A percentile compares a stretch with the other conserved stretches of the same genome.
phyloP scores from a whole-genome alignment of 768 basidiomycete species.

The Hericium alpestre region DNA sequence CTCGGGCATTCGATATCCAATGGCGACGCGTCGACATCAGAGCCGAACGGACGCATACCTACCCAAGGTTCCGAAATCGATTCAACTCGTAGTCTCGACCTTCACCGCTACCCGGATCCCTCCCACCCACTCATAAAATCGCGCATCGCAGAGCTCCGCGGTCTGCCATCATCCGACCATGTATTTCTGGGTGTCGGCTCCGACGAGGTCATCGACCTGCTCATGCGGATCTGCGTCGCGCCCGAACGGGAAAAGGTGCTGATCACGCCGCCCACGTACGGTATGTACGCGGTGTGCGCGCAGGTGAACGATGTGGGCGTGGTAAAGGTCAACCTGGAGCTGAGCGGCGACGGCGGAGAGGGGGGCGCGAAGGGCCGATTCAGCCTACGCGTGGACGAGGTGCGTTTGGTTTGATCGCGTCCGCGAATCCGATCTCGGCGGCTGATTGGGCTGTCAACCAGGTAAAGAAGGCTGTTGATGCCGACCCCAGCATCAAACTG shows the following conservation, averaged over 20 bases:
- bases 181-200: slow-evolving; percentile 95
- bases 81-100: slow-evolving; percentile 34
- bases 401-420: slow-evolving; percentile 23
- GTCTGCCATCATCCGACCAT: slow-evolving; percentile 44
- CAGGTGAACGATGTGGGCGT: slow-evolving; percentile 89
- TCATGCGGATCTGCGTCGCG: slow-evolving; percentile 80
- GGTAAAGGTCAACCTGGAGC: slow-evolving; percentile 63
- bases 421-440: not conserved
- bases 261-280: slow-evolving; percentile 91
- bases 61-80: slow-evolving; percentile 18
- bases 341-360: slow-evolving; percentile 51
- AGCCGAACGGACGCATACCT: slow-evolving; percentile 15
- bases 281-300: slow-evolving; percentile 93
- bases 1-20: slow-evolving; percentile 67
- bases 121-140: slow-evolving; percentile 71
- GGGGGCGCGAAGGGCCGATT: slow-evolving; percentile 67
- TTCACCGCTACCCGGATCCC: slow-evolving; percentile 93
- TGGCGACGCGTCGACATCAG: not conserved
- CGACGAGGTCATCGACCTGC: slow-evolving; percentile 91
- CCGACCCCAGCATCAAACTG: slow-evolving; percentile 75
- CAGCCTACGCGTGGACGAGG: slow-evolving; percentile 64
- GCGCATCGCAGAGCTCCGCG: slow-evolving; percentile 63
- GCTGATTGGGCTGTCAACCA: slow-evolving; percentile 20
- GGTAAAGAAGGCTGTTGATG: slow-evolving; percentile 61
- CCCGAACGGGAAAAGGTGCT: slow-evolving; percentile 74